A percentile compares a stretch with the other conserved stretches of the same genome.
These are phyloP conservation scores for Thelephora aurantiotincta DNA, from an alignment of 768 basidiomycete genomes.

Conservation along the genomic window DNA sequence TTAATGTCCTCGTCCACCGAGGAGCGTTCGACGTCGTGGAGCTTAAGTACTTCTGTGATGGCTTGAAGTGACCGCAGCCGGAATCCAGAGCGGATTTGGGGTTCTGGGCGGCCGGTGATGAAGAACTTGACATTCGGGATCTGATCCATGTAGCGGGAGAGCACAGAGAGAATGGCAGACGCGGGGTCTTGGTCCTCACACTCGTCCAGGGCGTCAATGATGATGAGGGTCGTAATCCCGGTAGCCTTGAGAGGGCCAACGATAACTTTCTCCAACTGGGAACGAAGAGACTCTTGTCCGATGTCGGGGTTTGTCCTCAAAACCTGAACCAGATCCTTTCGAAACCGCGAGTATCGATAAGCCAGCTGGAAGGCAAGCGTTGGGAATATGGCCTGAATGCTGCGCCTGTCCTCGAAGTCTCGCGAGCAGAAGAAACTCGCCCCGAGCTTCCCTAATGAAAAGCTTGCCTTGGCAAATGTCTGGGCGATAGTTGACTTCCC, in stretches of 20 bases:
- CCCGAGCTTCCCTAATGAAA: constrained; percentile 2
- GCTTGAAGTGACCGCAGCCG: neutral
- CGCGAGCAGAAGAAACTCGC: constrained; percentile 9
- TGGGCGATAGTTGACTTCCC: constrained; percentile 7
- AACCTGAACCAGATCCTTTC: neutral
- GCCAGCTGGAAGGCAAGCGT: constrained; percentile 8
- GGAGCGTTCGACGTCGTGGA: neutral
- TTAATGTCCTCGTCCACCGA: constrained; percentile 1
- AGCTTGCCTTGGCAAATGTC: neutral
- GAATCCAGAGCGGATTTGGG: neutral
- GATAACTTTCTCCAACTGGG: constrained; percentile 5
- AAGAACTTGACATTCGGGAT: constrained; percentile 4
- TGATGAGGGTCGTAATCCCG: neutral
- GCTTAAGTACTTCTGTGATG: constrained; percentile 1
- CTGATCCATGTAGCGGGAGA: neutral
- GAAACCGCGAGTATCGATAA: neutral
- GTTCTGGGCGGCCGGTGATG: constrained; percentile 8
- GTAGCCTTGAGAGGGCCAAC: constrained; percentile 1
- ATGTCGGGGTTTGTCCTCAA: neutral
- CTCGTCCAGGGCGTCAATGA: constrained; percentile 11
- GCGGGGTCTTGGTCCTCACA: constrained; percentile 4
- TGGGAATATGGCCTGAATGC: constrained; percentile 5
- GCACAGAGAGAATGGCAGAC: constrained; percentile 3
- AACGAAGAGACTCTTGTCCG: neutral
- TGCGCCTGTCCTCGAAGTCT: constrained; percentile 3